Base-by-base conservation (phyloP, 1,284 basidiomycete genomes). In the Cutaneotrichosporon sp. region DNA sequence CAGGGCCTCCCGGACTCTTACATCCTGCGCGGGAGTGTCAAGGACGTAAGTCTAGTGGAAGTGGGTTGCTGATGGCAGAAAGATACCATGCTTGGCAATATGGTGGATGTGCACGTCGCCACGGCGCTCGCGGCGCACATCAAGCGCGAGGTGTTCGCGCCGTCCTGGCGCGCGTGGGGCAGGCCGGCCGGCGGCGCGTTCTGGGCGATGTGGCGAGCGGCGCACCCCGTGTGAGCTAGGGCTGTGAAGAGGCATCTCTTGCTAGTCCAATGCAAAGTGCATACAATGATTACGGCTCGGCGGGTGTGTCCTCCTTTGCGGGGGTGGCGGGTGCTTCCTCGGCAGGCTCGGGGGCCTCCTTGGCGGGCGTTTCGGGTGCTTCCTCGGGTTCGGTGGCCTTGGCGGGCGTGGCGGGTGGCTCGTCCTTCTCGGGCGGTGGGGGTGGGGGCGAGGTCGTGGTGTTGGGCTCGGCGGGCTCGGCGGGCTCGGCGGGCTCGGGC, bases 1-100 rank as follows among this genome's bases (percentile, higher is more conserved):
- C 66, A 67, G 57, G 72, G 70, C 3, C 63, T 72, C 22, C 72
- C 70, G 3, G 72, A 73, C 51, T 31, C 33, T 2, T 70, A 69
- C 45, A 11, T n/a, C 6, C 57, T 73, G 3, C 31, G 36, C 13
- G 72, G 71, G 2, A 50, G 34, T 4, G 59, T 62, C 0, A 25
- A 54, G 0, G 67, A 70, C 16, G 66, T 62, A 16, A 55, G 63
- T 59, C 18, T 18, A 8, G 7, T 8, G 18, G 6, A 31, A 36
- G 18, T n/a, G n/a, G 20, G 5, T 16, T 11, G 54, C 51, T 64
- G 55, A 59, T 33, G n/a, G 24, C 34, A 60, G 58, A 45, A 54
- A 54, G 60, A 67, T 24, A 50, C 45, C n/a, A 49, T 56, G 54
- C 25, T 67, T 13, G 69, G 69, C 3, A 71, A 71, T 43, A 67